Evolutionary conservation across 768 basidiomycete species (phyloP).

Genomic region (Tylopilus intermedius): DNA sequence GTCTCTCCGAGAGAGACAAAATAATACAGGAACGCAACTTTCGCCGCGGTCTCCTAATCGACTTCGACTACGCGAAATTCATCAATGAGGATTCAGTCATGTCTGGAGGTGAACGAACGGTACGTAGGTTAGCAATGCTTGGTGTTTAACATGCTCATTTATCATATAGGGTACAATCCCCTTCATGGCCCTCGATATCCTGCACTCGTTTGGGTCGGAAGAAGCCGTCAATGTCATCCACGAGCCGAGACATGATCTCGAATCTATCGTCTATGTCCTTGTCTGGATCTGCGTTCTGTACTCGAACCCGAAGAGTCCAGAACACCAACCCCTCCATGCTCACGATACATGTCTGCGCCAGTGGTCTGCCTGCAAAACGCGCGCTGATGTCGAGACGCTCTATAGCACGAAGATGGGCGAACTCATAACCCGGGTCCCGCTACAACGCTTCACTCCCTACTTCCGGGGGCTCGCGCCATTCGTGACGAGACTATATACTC

Average conservation of each 20-base stretch:
- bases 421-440: not conserved
- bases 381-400: not conserved
- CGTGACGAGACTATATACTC: too few species aligned
- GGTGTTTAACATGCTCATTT: too few species aligned
- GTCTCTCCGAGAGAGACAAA: too few species aligned
- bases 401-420: not conserved
- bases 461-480: not conserved
- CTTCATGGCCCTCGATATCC: not conserved
- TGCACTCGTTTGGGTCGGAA: not conserved
- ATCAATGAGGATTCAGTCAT: too few species aligned
- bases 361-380: not conserved
- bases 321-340: not conserved
- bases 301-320: not conserved
- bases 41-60: too few species aligned
- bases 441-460: not conserved
- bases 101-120: too few species aligned
- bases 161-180: too few species aligned
- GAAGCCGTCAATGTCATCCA: not conserved
- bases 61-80: too few species aligned
- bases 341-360: not conserved
- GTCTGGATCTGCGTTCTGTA: slow-evolving; percentile 6
- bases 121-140: too few species aligned
- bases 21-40: too few species aligned
- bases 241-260: not conserved
- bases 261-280: slow-evolving; percentile 1